Evolutionary conservation across 305 asterid species (phyloP), one percentile per base, ranked within the genome.

Genomic region (Euphrasia arctica): DNA sequence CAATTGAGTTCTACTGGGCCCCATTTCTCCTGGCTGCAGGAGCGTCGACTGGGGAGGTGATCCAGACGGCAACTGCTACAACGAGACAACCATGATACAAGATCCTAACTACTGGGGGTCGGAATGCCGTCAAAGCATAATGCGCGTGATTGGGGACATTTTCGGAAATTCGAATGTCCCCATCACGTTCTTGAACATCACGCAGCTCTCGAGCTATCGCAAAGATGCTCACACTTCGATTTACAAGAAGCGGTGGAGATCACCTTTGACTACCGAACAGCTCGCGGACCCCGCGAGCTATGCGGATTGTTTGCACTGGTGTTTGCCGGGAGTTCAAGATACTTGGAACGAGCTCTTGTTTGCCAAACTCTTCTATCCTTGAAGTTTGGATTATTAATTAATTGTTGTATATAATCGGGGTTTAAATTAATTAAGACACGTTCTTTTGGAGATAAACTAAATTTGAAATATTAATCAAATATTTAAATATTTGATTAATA

Each of bases 1-100:
- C 27, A 25, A 25, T 25, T 25, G 27, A 25, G 27, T 25, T 25
- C 27, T 25, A 25, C 27, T 25, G 27, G 27, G 27, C 27, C 27
- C 27, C 27, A 25, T 25, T 25, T 25, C 27, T 25, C 27, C 27
- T 25, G 27, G 27, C 27, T 25, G 27, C 72, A 86, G 95, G 84
- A 73, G 89, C 69, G 64, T 68, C 2, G 86, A 82, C 7, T 86
- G 95, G 95, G 89, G 91, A 75, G 91, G 89, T 2, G 64, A 64
- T 27, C 49, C 73, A 9, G 58, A 69, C 22, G 22, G 82, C 1
- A 81, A 74, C 66, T 81, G 84, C 74, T 81, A 69, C 72, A 78
- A 76, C 11, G 78, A 81, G 51, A 81, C 84, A 9, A 69, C 22
- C 13, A 72, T 78, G 78, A 57, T 81, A 56, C 56, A 69, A 14